Base-by-base conservation (phyloP, 805 yeast species). In the Suhomyces kilbournensis region DNA sequence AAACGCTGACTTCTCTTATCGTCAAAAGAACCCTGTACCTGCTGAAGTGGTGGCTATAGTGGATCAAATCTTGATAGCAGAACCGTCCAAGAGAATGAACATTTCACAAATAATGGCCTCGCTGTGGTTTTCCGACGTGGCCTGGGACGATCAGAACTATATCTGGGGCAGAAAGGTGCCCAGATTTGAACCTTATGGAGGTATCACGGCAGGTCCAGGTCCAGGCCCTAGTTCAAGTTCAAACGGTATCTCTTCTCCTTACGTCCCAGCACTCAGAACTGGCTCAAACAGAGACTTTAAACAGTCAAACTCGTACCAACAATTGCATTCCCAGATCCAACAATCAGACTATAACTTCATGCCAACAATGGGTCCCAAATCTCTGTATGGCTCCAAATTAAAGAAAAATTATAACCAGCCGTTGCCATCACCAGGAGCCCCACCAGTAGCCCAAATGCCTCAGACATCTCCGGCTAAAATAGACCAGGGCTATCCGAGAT, bases 1-100 rank as follows among this genome's bases (percentile, higher is more conserved):
- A 47, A 80, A 80, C 44, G 75, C 87, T 32, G 88, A 90, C 52
- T 94, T 86, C 65, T 69, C 80, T 17, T 90, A 68, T 53, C 61
- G 59, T 25, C 54, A 61, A 2, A 50, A 55, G 17, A 56, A 53
- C n/a, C 69, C 68, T 1, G 47, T 69, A 6, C 77, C 77, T 0
- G 54, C 40, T 0, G 65, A 62, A 39, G 75, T 72, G 10, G 54
- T 56, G 19, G 60, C 54, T 14, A 56, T 74, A 3, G 68, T 75
- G 14, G 77, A 73, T 38, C 53, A 51, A 12, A 58, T 71, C 2
- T 62, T 75, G 51, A 62, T 70, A 10, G 61, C 65, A 3, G 76
- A 74, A 22, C 73, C 76, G 0, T 42, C 53, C 19, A 49, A 60
- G 19, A 56, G 79, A 52, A 62, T 65, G 48, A 65, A 73, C 4